Conservation (phyloP, 768 basidiomycete genomes). For the Wakefieldia striispora region DNA sequence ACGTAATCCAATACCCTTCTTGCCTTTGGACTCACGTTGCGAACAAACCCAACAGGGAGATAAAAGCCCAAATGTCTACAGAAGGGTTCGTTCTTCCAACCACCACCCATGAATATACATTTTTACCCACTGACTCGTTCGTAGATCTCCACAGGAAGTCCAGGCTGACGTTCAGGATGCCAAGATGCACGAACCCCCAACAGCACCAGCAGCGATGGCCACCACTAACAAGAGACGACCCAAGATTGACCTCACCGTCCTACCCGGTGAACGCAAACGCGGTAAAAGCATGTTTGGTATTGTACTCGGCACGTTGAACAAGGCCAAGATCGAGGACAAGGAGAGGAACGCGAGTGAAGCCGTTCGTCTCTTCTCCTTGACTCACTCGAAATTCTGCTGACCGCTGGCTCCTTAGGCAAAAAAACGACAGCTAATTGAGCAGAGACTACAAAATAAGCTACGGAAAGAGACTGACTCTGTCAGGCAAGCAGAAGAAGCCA, state of each 20-base stretch:
- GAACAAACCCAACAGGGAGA: slow-evolving; percentile 2
- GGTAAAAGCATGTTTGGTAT: slow-evolving; percentile 89
- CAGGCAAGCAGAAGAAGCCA: slow-evolving; percentile 80
- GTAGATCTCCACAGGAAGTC: slow-evolving; percentile 32
- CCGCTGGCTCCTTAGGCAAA: slow-evolving; percentile 54
- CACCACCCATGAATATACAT: background rate
- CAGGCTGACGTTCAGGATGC: slow-evolving; percentile 30
- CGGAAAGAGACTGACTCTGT: slow-evolving; percentile 84
- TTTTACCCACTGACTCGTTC: slow-evolving; percentile 3
- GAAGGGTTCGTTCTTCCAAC: slow-evolving; percentile 44
- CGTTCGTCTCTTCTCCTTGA: slow-evolving; percentile 38
- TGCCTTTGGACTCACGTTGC: background rate
- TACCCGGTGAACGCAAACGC: slow-evolving; percentile 66
- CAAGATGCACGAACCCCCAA: slow-evolving; percentile 40
- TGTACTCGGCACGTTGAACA: slow-evolving; percentile 78
- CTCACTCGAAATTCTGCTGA: slow-evolving; percentile 7
- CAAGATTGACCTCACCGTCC: slow-evolving; percentile 61
- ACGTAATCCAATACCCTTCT: slow-evolving; percentile 14
- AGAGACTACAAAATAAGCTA: slow-evolving; percentile 81
- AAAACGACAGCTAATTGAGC: slow-evolving; percentile 80
- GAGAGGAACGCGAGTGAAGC: slow-evolving; percentile 84
- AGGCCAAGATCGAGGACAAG: slow-evolving; percentile 85
- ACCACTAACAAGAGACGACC: slow-evolving; percentile 61
- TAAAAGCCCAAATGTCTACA: slow-evolving; percentile 44
- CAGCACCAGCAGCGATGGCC: slow-evolving; percentile 46